Conservation (phyloP, 2,329 filamentous ascomycete genomes). For the Sporothrix mexicana region DNA sequence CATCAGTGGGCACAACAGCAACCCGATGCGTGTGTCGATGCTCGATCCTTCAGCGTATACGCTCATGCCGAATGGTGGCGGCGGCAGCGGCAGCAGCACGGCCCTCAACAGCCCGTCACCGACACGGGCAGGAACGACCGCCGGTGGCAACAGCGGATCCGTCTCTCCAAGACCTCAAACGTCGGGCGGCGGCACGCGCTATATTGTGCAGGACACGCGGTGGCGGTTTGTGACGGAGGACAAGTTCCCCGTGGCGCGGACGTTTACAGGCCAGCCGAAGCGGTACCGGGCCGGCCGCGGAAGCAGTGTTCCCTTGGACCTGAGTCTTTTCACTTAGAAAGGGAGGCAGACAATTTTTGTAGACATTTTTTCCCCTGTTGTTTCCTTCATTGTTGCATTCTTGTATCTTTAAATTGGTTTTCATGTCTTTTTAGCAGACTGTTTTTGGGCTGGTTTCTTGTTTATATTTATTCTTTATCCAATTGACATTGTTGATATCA, state of each 20-base stretch:
- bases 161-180: slow-evolving; percentile 40
- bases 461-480: background rate
- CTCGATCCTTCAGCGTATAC: slow-evolving; percentile 80
- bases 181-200: slow-evolving; percentile 47
- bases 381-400: background rate
- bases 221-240: slow-evolving; percentile 88
- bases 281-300: slow-evolving; percentile 89
- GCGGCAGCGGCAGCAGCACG: slow-evolving; percentile 33
- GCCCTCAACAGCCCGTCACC: slow-evolving; percentile 55
- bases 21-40: slow-evolving; percentile 62
- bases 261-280: slow-evolving; percentile 75
- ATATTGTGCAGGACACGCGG: slow-evolving; percentile 74
- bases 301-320: slow-evolving; percentile 89
- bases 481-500: too few species aligned
- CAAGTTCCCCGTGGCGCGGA: slow-evolving; percentile 81
- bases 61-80: slow-evolving; percentile 65
- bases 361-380: background rate
- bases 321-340: slow-evolving; percentile 53
- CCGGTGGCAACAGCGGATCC: slow-evolving; percentile 39
- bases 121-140: slow-evolving; percentile 44
- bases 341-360: background rate
- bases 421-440: background rate
- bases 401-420: background rate
- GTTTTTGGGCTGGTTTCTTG: slow-evolving; percentile 7
- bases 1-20: slow-evolving; percentile 42